phyloP scores from a whole-genome alignment of 768 basidiomycete genomes.

The Hebeloma cylindrosporum region DNA sequence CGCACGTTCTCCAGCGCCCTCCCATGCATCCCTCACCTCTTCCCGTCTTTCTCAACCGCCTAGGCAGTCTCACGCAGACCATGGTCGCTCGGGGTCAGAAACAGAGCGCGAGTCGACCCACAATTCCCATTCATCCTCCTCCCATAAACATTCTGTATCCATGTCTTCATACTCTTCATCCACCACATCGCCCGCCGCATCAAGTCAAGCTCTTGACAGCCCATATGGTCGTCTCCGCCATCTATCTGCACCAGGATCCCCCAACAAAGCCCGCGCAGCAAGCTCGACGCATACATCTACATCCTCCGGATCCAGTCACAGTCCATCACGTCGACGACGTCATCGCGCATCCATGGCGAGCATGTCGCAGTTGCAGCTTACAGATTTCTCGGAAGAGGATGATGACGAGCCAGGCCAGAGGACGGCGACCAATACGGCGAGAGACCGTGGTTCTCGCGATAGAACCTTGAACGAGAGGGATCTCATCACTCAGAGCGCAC shows the following conservation, averaged over 20 bases:
- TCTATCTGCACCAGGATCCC: conserved; percentile 33
- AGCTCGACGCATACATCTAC: conserved; percentile 9
- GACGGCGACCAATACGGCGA: conserved; percentile 22
- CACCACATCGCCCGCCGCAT: conserved; percentile 16
- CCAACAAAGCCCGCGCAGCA: conserved; percentile 30
- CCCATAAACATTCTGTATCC: conserved; percentile 22
- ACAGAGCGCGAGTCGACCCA: conserved; percentile 68
- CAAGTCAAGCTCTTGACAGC: conserved; percentile 12
- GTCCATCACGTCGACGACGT: conserved; percentile 28
- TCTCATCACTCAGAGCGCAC: conserved; percentile 53
- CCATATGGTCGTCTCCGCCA: conserved; percentile 24
- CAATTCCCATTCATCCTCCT: conserved; percentile 28
- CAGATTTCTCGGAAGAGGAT: conserved; percentile 29
- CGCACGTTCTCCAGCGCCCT: conserved; percentile 34
- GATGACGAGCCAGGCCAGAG: conserved; percentile 18
- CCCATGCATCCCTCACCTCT: conserved; percentile 31
- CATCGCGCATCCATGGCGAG: conserved; percentile 31
- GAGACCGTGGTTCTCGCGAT: conserved; percentile 25
- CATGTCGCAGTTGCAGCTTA: conserved; percentile 20
- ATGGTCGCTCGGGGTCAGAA: conserved; percentile 69
- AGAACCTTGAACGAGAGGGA: conserved; percentile 23
- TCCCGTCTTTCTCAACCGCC: conserved; percentile 11
- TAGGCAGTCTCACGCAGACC: conserved; percentile 33
- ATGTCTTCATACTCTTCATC: conserved; percentile 17
- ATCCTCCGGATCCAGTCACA: conserved; percentile 23